Evolutionary conservation across 192 early-diverging fungal species (phyloP).

Genomic region (Backusella australiensis): DNA sequence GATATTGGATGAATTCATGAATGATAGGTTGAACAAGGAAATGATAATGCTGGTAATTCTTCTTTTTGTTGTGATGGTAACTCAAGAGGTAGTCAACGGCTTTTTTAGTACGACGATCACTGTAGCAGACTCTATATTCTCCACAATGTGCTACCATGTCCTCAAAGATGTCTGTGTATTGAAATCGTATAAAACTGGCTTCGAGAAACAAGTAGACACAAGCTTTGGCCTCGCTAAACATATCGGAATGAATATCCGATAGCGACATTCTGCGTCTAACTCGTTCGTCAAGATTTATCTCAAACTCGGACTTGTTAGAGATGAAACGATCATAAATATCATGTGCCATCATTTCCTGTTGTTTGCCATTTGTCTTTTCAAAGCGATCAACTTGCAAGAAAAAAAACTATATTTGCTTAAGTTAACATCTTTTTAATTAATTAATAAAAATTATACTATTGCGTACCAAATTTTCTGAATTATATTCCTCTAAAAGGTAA

Average conservation of each 20-base stretch:
- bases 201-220: slow-evolving; percentile 42
- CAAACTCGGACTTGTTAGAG: slow-evolving; percentile 40
- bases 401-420: slow-evolving; percentile 40
- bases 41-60: background rate
- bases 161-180: slow-evolving; percentile 12
- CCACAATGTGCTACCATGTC: slow-evolving; percentile 39
- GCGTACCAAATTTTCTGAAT: slow-evolving; percentile 50
- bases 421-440: background rate
- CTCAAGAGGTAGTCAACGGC: slow-evolving; percentile 27
- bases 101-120: slow-evolving; percentile 17
- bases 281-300: slow-evolving; percentile 51
- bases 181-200: slow-evolving; percentile 34
- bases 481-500: slow-evolving; percentile 47
- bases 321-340: slow-evolving; percentile 48
- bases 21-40: background rate
- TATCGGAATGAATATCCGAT: slow-evolving; percentile 7
- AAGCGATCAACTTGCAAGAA: slow-evolving; percentile 50
- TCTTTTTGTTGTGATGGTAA: background rate
- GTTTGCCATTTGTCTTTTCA: slow-evolving; percentile 24
- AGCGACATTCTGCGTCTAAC: slow-evolving; percentile 28
- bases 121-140: slow-evolving; percentile 17
- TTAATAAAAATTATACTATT: background rate
- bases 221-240: slow-evolving; percentile 32
- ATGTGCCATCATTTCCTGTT: slow-evolving; percentile 28
- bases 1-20: background rate